Conservation (phyloP, 129 eudicot species). For the Flaveria ramosissima region DNA sequence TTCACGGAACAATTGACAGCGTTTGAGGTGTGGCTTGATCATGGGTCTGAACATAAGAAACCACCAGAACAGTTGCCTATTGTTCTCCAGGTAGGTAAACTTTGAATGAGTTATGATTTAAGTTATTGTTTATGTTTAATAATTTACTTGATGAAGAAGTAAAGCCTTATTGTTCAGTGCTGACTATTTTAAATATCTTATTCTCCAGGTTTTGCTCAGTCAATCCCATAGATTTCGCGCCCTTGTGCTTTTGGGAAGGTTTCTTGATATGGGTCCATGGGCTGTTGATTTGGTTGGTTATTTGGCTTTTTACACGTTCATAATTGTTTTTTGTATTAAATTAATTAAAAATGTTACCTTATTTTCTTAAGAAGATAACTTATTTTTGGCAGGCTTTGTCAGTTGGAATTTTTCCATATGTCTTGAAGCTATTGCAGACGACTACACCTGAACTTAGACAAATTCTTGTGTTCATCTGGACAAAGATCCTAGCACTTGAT, state of each 20-base stretch:
- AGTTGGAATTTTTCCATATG: constrained; percentile 95
- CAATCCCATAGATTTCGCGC: constrained; percentile 96
- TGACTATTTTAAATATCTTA: not conserved
- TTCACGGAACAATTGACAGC: constrained; percentile 95
- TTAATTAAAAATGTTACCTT: not conserved
- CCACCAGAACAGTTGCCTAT: constrained; percentile 99
- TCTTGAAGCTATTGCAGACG: constrained; percentile 87
- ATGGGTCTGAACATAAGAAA: constrained; percentile 91
- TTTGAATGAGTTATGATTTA: not conserved
- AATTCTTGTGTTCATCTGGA: constrained; percentile 96
- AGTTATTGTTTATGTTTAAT: not conserved
- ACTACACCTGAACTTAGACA: constrained; percentile 93
- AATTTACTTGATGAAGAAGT: not conserved
- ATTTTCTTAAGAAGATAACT: not conserved
- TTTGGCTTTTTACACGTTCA: constrained; percentile 11
- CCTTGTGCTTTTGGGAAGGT: constrained; percentile 91
- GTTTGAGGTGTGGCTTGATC: constrained; percentile 98
- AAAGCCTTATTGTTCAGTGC: constrained; percentile 4
- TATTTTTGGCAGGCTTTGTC: constrained; percentile 80
- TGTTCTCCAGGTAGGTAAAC: constrained; percentile 81
- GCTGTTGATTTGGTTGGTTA: constrained; percentile 91
- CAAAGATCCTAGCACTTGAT: constrained; percentile 96
- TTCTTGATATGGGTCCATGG: constrained; percentile 99
- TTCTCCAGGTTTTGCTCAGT: constrained; percentile 80
- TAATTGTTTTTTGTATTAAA: constrained; percentile 1